Evolutionary conservation across 2,329 filamentous ascomycete genomes (phyloP), one percentile per base, ranked within the genome.

Genomic region (Pseudogymnoascus sp.): DNA sequence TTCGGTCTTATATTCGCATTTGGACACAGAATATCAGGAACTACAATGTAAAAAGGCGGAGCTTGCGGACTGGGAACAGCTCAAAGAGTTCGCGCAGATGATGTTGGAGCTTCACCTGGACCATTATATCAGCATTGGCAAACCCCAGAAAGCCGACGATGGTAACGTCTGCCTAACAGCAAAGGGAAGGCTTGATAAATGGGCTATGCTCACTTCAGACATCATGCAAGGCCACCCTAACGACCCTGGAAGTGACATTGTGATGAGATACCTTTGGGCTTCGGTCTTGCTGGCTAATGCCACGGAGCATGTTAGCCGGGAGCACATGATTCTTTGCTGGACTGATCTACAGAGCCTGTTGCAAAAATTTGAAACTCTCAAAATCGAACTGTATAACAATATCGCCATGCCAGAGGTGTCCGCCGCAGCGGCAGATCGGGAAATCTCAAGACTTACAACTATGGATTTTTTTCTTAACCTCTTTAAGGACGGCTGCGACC

Each of bases 381-480:
- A 77, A 0, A 81, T 89, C 10, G 76, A 79, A 33, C 76, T 97
- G 0, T 82, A 86, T 3, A 97, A 99, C 71, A 97, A 96, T 68
- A 82, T 84, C 1, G 82, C 92, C 18, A 95, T 99, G 85, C 84
- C 90, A 0, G 89, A 94, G 63, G 82, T 99, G 57, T 96, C 92
- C 0, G 75, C 84, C 2, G 80, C 82, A n/a, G 89, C 90, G 0
- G 86, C 94, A 6, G 92, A 97, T 63, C 85, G 90, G 59, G 92
- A 99, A 70, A 87, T 96, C 23, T 92, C 90, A 10, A 91, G 92
- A 67, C 79, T 97, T 33, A 96, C 90, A 12, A 97, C 92, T 0
- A 94, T 95, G 82, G 92, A 96, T 69, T 97, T 97, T 71, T 97
- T 99, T 72, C 79, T 91, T 57, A 89, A 86, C 35, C 82, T 99